These are phyloP conservation scores for Theobroma cacao DNA, from an alignment of 345 rosid species.

Conservation along the genomic window DNA sequence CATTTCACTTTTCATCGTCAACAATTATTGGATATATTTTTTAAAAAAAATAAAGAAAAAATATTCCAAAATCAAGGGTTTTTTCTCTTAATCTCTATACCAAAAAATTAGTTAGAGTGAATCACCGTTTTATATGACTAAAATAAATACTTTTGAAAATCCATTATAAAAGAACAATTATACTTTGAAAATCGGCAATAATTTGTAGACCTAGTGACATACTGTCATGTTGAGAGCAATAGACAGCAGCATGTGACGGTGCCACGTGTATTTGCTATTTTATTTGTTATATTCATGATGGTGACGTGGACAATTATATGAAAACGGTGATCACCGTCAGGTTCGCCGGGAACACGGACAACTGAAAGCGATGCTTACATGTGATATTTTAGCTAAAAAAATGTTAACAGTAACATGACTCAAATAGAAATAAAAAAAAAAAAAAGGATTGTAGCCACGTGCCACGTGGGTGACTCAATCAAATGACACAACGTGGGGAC, in stretches of 20 bases:
- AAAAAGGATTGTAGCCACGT: slow-evolving; percentile 17
- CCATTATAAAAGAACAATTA: neutral
- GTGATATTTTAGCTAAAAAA: slow-evolving; percentile 14
- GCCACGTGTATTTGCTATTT: slow-evolving; percentile 23
- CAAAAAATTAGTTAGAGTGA: too few species aligned
- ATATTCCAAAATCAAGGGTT: too few species aligned
- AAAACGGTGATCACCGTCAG: slow-evolving; percentile 11
- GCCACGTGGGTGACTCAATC: slow-evolving; percentile 36
- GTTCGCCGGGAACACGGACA: slow-evolving; percentile 29
- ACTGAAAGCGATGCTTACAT: slow-evolving; percentile 24
- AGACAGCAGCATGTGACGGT: slow-evolving; percentile 27
- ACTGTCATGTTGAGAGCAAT: slow-evolving; percentile 12
- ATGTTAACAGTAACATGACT: neutral
- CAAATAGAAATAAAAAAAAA: neutral
- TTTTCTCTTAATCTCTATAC: too few species aligned
- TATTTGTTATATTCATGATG: neutral
- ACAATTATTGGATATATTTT: too few species aligned
- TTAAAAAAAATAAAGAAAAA: too few species aligned
- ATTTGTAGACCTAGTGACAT: slow-evolving; percentile 9
- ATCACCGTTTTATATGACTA: too few species aligned
- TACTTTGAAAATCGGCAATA: neutral
- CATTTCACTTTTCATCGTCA: too few species aligned
- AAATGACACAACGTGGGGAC: slow-evolving; percentile 27
- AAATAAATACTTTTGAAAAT: neutral
- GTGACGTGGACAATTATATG: slow-evolving; percentile 1